Conservation (phyloP, 139 green algal genomes). For the Astrephomene gubernaculifera region DNA sequence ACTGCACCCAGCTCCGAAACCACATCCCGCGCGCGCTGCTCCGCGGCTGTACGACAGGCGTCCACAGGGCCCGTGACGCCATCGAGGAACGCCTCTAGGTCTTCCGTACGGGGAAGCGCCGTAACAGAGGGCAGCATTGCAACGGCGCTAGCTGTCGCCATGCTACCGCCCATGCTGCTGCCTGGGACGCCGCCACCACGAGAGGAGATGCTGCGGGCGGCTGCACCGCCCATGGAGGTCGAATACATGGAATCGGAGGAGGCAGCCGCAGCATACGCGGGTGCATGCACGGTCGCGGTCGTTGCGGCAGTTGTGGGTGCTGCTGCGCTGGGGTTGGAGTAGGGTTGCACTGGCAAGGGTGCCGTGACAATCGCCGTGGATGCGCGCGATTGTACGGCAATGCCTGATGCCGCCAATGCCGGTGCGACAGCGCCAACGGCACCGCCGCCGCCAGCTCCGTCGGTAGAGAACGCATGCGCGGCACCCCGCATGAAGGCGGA, state of each 20-base stretch:
- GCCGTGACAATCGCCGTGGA: too few relatives aligned
- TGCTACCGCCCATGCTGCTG: neutral
- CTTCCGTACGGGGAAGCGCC: neutral
- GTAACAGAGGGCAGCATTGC: neutral
- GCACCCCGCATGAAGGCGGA: too few relatives aligned
- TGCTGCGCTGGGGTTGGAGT: neutral
- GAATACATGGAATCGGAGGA: too few relatives aligned
- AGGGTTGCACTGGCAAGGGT: too few relatives aligned
- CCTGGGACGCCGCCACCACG: neutral
- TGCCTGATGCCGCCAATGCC: too few relatives aligned
- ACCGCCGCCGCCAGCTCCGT: too few relatives aligned
- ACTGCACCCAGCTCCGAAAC: neutral
- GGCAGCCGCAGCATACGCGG: too few relatives aligned
- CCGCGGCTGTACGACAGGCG: neutral
- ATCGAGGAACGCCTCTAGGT: neutral
- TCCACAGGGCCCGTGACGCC: slow-evolving; percentile 11
- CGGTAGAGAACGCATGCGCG: too few relatives aligned
- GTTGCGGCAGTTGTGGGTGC: neutral
- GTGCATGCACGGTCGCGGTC: neutral
- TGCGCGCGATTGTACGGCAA: too few relatives aligned
- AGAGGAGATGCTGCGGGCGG: neutral
- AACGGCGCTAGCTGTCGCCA: neutral
- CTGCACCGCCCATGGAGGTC: too few relatives aligned
- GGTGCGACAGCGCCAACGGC: too few relatives aligned
- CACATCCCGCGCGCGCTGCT: neutral